Percentiles rank a stretch among this genome's conserved stretches.
Conservation (phyloP, 805 yeast genomes). For the Candida railenensis region DNA sequence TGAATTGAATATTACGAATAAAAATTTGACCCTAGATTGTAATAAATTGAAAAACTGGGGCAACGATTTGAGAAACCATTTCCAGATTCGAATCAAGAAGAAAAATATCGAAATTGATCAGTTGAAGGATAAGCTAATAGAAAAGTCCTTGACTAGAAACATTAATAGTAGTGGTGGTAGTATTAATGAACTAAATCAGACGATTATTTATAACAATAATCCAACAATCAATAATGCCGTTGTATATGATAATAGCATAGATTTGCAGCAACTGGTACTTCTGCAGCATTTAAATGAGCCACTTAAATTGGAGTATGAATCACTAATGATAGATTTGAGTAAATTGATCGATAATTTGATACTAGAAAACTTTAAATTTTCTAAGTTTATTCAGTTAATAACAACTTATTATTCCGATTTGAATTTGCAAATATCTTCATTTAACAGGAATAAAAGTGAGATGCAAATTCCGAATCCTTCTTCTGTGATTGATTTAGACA, state of each 20-base stretch:
- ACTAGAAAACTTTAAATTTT: conserved; percentile 35
- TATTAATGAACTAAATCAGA: conserved; percentile 18
- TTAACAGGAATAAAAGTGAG: conserved; percentile 9
- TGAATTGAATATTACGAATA: conserved; percentile 18
- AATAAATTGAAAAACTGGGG: conserved; percentile 26
- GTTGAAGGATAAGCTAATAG: conserved; percentile 33
- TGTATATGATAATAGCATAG: not conserved
- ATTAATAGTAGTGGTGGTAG: conserved; percentile 26
- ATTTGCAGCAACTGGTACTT: conserved; percentile 7
- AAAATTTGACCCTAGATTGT: conserved; percentile 28
- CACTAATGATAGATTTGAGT: conserved; percentile 31
- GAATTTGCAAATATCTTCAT: conserved; percentile 24
- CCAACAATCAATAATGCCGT: conserved; percentile 23
- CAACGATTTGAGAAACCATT: conserved; percentile 29
- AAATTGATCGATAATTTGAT: conserved; percentile 35
- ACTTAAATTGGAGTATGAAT: conserved; percentile 28
- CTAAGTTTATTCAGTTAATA: conserved; percentile 26
- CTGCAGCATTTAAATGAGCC: conserved; percentile 10
- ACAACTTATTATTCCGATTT: conserved; percentile 27
- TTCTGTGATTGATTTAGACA: conserved; percentile 25
- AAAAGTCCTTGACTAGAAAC: conserved; percentile 21
- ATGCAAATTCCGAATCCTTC: conserved; percentile 29
- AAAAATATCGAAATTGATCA: conserved; percentile 30
- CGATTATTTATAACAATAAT: conserved; percentile 28
- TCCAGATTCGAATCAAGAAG: conserved; percentile 34